These are phyloP conservation scores for Zygoascus ofunaensis DNA, from an alignment of 805 yeast genomes.

Conservation along the genomic window DNA sequence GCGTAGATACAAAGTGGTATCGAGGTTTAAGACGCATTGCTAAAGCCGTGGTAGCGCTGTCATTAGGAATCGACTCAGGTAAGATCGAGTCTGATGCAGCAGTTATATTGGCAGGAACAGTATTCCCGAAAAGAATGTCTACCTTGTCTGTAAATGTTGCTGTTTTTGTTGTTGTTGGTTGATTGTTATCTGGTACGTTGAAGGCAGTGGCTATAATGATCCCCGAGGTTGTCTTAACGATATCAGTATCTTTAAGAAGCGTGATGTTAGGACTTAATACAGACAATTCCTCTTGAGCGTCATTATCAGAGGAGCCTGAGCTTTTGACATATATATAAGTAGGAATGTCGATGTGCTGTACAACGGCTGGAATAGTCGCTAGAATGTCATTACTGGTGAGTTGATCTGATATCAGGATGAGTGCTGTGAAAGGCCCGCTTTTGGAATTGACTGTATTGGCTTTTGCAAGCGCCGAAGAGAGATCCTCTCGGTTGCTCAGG, in stretches of 20 bases:
- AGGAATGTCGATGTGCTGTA: conserved; percentile 6
- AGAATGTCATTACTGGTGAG: neutral
- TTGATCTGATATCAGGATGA: conserved; percentile 11
- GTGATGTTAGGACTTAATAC: neutral
- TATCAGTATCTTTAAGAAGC: neutral
- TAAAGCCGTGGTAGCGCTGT: conserved; percentile 45
- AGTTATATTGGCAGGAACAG: no score
- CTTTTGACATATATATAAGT: conserved; percentile 7
- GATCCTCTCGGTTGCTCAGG: no score
- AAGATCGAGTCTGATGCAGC: no score
- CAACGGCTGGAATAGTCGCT: conserved; percentile 14
- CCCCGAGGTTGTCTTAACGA: conserved; percentile 8
- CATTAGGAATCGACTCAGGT: no score
- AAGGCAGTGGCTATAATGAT: conserved; percentile 4
- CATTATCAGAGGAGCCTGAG: no score
- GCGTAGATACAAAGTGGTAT: conserved; percentile 51
- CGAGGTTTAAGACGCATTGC: conserved; percentile 44
- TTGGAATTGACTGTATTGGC: conserved; percentile 11
- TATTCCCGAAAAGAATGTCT: no score
- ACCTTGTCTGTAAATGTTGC: no score
- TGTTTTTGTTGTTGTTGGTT: no score
- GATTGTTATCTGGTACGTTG: no score
- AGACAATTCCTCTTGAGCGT: neutral
- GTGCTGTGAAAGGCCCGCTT: conserved; percentile 15
- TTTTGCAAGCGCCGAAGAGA: conserved; percentile 5